Base-by-base conservation (phyloP, 139 green algal species). In the Coelastrella sp. region DNA sequence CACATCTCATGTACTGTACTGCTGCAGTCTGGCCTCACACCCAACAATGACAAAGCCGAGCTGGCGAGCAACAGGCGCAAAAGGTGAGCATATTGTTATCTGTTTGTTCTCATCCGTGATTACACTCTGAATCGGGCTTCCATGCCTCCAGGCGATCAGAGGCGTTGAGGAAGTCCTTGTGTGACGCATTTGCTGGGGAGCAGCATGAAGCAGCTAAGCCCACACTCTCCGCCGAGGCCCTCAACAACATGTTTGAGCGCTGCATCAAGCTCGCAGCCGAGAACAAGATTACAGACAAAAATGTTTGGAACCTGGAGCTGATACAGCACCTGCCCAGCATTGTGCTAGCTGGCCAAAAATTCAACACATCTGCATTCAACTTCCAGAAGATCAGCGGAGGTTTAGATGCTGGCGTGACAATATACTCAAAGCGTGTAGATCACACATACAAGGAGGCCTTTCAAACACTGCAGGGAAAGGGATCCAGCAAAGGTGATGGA, bases 371-470 rank as follows among this genome's bases (percentile, higher is more conserved):
- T 24, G 35, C 72, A 73, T 89, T 86, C 75, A 99, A 98, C 94
- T 99, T 99, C 72, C 96, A 99, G 89, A 96, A 96, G 35, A 96
- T 96, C 25, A 96, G 91, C 61, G 95, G 96, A 56, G 98, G 96
- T 7, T 93, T 99, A 59, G 97, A 99, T 74, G 97, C 97, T 4
- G 88, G 97, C n/a, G 96, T 99, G 27, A 96, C 97, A 63, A 99
- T 99, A 89, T 99, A 99, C 89, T 95, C 96, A 10, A 95, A 93
- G 87, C 93, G 97, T 49, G 97, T 99, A 25, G 97, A 99, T 89
- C 95, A 92, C 7, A 94, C 98, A 20, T 97, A 98, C 92, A 96
- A 93, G 15, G 94, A 97, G 27, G 95, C 96, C 10, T 98, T 95
- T 90, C 95, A 96, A 85, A 94, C 96, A 24, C 91, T 99, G 57